Conservation (phyloP, 2,329 filamentous ascomycete species). For the Curvularia lunata region DNA sequence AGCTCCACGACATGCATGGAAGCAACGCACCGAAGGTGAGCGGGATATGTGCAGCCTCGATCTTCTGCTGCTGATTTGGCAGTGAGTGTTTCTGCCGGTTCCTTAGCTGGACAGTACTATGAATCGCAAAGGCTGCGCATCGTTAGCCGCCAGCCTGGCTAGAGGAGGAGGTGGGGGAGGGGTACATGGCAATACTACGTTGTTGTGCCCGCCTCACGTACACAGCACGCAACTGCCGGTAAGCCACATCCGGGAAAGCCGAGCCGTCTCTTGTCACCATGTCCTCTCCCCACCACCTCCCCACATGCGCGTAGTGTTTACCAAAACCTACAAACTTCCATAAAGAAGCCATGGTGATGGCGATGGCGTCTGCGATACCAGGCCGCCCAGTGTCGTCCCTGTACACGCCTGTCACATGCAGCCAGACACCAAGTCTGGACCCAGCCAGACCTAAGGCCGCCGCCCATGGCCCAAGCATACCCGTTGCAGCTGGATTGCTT, state of each 20-base stretch:
- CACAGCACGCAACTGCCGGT: neutral
- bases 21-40: neutral
- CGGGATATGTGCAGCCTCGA: neutral
- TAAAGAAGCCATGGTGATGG: neutral
- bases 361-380: neutral
- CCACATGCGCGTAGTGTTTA: neutral
- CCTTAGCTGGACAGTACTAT: neutral
- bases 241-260: neutral
- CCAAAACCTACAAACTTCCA: neutral
- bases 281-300: neutral
- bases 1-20: constrained; percentile 15
- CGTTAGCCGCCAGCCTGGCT: too few relatives aligned
- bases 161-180: neutral
- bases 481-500: constrained; percentile 4
- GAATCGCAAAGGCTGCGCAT: neutral
- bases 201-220: neutral
- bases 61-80: neutral
- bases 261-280: neutral
- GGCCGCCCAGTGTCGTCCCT: too few relatives aligned
- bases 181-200: neutral
- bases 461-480: neutral
- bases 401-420: neutral
- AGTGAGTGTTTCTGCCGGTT: neutral
- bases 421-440: neutral
- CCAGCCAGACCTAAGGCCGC: neutral